These are phyloP conservation scores for Colletotrichum ledebouriae DNA, from an alignment of 2,329 filamentous ascomycete genomes.

Conservation along the genomic window DNA sequence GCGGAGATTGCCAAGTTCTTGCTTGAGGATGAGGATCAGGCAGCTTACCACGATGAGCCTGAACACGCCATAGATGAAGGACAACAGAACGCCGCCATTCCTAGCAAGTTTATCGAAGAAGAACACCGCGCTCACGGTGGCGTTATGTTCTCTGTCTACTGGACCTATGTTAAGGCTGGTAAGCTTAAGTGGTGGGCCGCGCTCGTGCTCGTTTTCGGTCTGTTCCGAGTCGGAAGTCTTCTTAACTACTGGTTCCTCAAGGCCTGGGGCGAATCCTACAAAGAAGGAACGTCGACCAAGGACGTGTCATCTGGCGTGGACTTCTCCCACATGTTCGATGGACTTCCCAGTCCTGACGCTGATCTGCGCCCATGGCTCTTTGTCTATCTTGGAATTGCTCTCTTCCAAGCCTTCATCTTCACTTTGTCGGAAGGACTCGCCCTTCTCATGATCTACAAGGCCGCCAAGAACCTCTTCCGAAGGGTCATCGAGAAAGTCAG, in stretches of 20 bases:
- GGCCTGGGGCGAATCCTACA: constrained; percentile 85
- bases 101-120: constrained; percentile 84
- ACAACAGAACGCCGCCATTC: constrained; percentile 65
- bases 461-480: constrained; percentile 81
- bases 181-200: constrained; percentile 79
- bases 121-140: constrained; percentile 81
- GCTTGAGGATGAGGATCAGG: constrained; percentile 44
- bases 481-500: constrained; percentile 80
- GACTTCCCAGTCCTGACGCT: constrained; percentile 74
- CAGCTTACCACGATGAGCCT: constrained; percentile 51
- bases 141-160: constrained; percentile 82
- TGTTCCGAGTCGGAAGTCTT: constrained; percentile 75
- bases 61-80: constrained; percentile 51
- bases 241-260: constrained; percentile 86
- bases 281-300: constrained; percentile 3
- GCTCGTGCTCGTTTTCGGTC: constrained; percentile 71
- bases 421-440: constrained; percentile 75
- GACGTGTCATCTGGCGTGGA: constrained; percentile 40
- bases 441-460: constrained; percentile 82
- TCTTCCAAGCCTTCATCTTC: constrained; percentile 70
- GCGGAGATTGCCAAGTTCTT: constrained; percentile 50
- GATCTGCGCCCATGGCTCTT: constrained; percentile 82
- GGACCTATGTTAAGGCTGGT: constrained; percentile 87
- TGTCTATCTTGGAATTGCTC: constrained; percentile 76
- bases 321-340: constrained; percentile 55